A percentile compares a stretch with the other conserved stretches of the same genome.
These are phyloP conservation scores for Citrus medica DNA, from an alignment of 345 rosid species.

Conservation along the genomic window DNA sequence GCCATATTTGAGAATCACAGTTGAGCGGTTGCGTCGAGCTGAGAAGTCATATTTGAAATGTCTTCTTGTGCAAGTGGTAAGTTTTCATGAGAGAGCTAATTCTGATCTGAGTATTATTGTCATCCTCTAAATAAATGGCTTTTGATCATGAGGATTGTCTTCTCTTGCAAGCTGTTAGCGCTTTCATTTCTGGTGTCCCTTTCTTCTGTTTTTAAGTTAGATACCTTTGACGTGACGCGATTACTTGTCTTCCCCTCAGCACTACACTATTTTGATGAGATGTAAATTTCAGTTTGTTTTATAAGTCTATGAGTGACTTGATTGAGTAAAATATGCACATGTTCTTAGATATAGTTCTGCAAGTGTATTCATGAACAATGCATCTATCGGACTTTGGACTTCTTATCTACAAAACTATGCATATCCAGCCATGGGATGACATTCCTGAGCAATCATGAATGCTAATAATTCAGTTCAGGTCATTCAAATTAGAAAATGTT, in stretches of 20 bases:
- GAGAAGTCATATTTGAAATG: constrained; percentile 82
- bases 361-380: background rate
- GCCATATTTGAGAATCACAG: constrained; percentile 82
- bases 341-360: background rate
- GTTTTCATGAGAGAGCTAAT: constrained; percentile 18
- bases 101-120: background rate
- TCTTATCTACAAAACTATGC: background rate
- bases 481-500: background rate
- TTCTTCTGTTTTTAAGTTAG: background rate
- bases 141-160: background rate
- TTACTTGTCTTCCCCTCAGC: background rate
- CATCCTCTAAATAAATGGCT: background rate
- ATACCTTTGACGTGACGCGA: background rate
- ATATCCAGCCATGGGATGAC: background rate
- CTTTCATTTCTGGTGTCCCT: background rate
- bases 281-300: background rate
- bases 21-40: constrained; percentile 77
- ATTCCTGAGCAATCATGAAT: background rate
- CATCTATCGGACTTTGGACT: no score
- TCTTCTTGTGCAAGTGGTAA: constrained; percentile 97
- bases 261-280: background rate
- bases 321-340: background rate
- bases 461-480: background rate
- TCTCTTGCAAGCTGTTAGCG: background rate
- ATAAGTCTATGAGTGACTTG: background rate